Percentiles rank a stretch among this genome's conserved stretches.
These are phyloP conservation scores for Urochloa ruziziensis DNA, from an alignment of 176 grass and related monocot species.

Conservation along the genomic window DNA sequence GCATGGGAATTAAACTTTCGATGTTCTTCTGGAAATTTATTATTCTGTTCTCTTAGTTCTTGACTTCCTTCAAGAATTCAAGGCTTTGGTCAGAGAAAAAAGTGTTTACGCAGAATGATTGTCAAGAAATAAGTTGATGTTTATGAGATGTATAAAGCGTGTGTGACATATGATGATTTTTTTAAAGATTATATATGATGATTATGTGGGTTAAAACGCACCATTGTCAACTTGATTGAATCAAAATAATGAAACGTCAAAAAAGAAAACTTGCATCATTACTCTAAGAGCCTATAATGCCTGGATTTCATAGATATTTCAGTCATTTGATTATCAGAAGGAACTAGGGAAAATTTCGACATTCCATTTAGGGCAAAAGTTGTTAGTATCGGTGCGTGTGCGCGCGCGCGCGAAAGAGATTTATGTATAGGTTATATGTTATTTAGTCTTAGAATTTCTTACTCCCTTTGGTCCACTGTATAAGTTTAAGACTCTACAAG, in stretches of 20 bases:
- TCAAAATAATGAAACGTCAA: not conserved
- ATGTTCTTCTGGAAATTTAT: not conserved
- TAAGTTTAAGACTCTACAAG: no score
- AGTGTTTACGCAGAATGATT: not conserved
- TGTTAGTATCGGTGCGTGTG: not conserved
- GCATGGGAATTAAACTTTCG: not conserved
- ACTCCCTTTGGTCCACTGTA: not conserved
- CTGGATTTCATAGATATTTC: not conserved
- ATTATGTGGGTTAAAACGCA: not conserved
- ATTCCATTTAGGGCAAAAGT: not conserved
- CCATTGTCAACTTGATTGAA: not conserved
- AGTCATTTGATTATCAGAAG: not conserved
- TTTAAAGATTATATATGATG: no score
- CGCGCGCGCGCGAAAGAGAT: not conserved
- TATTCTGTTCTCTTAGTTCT: not conserved
- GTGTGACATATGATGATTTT: not conserved
- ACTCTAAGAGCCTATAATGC: not conserved
- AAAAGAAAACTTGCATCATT: not conserved
- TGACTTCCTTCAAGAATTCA: no score
- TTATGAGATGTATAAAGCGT: not conserved
- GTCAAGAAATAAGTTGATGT: not conserved
- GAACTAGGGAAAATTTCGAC: not conserved
- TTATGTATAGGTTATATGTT: not conserved
- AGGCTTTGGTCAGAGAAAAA: not conserved
- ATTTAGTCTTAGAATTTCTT: not conserved